These are phyloP conservation scores for Volvox africanus DNA, from an alignment of 139 green algal species.

Conservation along the genomic window DNA sequence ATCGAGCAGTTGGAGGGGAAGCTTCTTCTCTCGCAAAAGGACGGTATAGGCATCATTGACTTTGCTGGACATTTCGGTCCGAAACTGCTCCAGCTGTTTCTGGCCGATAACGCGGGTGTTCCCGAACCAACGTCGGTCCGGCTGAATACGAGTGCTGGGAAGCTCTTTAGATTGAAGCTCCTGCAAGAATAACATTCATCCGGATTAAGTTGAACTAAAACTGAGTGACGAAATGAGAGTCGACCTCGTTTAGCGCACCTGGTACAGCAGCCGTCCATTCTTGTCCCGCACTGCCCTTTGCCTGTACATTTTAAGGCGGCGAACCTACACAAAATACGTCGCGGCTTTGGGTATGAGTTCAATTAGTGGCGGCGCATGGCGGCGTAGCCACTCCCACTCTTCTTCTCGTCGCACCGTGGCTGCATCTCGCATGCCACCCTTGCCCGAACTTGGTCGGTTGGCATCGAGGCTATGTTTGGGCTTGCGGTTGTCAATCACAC, in stretches of 20 bases:
- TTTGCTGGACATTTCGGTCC: slow-evolving; percentile 95
- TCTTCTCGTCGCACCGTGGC: slow-evolving; percentile 74
- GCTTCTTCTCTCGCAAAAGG: slow-evolving; percentile 95
- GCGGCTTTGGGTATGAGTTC: background rate
- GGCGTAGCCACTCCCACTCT: background rate
- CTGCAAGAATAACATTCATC: slow-evolving; percentile 51
- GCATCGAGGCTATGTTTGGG: slow-evolving; percentile 86
- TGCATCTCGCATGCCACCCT: slow-evolving; percentile 74
- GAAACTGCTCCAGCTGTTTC: slow-evolving; percentile 96
- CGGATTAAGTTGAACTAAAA: background rate
- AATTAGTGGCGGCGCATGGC: background rate
- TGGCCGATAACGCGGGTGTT: slow-evolving; percentile 98
- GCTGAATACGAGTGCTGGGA: slow-evolving; percentile 96
- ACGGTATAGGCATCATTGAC: slow-evolving; percentile 94
- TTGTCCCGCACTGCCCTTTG: slow-evolving; percentile 88
- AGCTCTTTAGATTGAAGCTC: slow-evolving; percentile 95
- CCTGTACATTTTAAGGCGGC: slow-evolving; percentile 98
- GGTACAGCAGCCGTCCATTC: slow-evolving; percentile 88
- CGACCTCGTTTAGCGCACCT: slow-evolving; percentile 58
- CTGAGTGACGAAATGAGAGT: background rate
- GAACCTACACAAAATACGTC: slow-evolving; percentile 72
- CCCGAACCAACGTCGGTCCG: slow-evolving; percentile 96
- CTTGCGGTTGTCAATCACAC: slow-evolving; percentile 70
- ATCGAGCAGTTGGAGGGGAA: slow-evolving; percentile 93
- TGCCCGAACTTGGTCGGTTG: slow-evolving; percentile 74